A percentile compares a stretch with the other conserved stretches of the same genome.
phyloP scores from a whole-genome alignment of 805 yeast species.

The Danielia reshetovae region DNA sequence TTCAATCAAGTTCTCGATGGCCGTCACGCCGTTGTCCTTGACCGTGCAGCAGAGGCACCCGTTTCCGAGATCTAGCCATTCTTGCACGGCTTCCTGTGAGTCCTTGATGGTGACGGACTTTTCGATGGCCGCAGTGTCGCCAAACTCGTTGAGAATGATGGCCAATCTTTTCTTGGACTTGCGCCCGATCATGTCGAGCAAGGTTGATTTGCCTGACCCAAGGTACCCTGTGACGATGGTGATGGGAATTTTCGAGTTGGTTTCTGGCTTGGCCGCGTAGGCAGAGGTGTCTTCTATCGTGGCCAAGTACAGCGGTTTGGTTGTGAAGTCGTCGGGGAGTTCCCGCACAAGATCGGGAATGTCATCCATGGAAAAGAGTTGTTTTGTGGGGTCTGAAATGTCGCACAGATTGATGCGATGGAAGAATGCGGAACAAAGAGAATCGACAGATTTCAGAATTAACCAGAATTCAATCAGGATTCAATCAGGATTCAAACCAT shows the following conservation, averaged over 20 bases:
- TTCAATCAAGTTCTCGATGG: slow-evolving; percentile 82
- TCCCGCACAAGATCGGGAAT: slow-evolving; percentile 34
- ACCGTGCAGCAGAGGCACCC: slow-evolving; percentile 97
- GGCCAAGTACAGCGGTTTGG: slow-evolving; percentile 14
- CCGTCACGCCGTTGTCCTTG: slow-evolving; percentile 90
- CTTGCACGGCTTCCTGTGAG: slow-evolving; percentile 60
- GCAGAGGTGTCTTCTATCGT: slow-evolving; percentile 6
- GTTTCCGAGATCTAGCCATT: slow-evolving; percentile 95
- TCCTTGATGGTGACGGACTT: slow-evolving; percentile 71
- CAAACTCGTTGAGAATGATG: slow-evolving; percentile 87
- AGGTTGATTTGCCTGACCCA: slow-evolving; percentile 92
- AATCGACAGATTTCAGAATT: background rate
- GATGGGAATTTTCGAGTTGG: slow-evolving; percentile 64
- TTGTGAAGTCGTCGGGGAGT: slow-evolving; percentile 18
- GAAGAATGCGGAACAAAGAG: slow-evolving; percentile 1
- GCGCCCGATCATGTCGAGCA: slow-evolving; percentile 69
- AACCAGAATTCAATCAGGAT: too few relatives aligned
- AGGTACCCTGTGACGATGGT: slow-evolving; percentile 92
- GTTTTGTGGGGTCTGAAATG: background rate
- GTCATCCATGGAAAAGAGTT: slow-evolving; percentile 17
- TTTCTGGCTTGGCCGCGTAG: slow-evolving; percentile 3
- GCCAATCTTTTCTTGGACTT: slow-evolving; percentile 76
- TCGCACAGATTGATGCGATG: too few relatives aligned
- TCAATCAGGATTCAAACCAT: too few relatives aligned
- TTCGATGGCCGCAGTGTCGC: slow-evolving; percentile 87